A percentile compares a stretch with the other conserved stretches of the same genome.
Conservation (phyloP, 176 grass and related monocot species). For the Dactylis glomerata region DNA sequence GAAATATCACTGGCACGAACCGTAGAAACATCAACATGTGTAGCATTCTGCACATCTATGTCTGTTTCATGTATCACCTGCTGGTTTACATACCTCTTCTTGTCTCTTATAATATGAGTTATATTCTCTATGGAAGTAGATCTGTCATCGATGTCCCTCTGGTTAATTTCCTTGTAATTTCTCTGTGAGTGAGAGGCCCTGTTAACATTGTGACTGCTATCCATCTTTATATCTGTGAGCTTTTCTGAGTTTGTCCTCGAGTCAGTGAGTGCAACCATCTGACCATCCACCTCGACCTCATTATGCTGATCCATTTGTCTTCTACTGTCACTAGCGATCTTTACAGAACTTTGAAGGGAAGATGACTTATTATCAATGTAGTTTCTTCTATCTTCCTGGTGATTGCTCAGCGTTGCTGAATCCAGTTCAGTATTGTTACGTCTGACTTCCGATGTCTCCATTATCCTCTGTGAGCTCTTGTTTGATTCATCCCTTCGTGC, state of each 20-base stretch:
- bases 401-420: slow-evolving; percentile 26
- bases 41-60: slow-evolving; percentile 49
- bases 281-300: slow-evolving; percentile 49
- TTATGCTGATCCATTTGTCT: slow-evolving; percentile 29
- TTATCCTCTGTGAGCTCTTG: slow-evolving; percentile 27
- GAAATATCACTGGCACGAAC: slow-evolving; percentile 37
- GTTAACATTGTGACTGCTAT: slow-evolving; percentile 31
- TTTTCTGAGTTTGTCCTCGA: slow-evolving; percentile 27
- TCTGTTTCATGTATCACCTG: slow-evolving; percentile 49
- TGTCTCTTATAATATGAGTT: slow-evolving; percentile 60
- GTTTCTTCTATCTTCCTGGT: slow-evolving; percentile 38
- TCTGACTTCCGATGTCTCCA: slow-evolving; percentile 35
- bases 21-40: slow-evolving; percentile 43
- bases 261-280: slow-evolving; percentile 23
- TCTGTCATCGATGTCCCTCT: slow-evolving; percentile 29
- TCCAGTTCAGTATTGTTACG: slow-evolving; percentile 22
- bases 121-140: slow-evolving; percentile 43
- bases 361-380: slow-evolving; percentile 31
- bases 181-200: slow-evolving; percentile 21
- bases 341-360: slow-evolving; percentile 46
- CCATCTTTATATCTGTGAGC: slow-evolving; percentile 33
- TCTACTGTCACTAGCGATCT: slow-evolving; percentile 40
- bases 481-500: slow-evolving; percentile 27
- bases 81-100: slow-evolving; percentile 55
- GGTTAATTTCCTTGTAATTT: slow-evolving; percentile 53